Percentiles rank a stretch among this genome's conserved stretches.
These are phyloP conservation scores for Cladophialophora exuberans DNA, from an alignment of 2,329 filamentous ascomycete species.

Conservation along the genomic window DNA sequence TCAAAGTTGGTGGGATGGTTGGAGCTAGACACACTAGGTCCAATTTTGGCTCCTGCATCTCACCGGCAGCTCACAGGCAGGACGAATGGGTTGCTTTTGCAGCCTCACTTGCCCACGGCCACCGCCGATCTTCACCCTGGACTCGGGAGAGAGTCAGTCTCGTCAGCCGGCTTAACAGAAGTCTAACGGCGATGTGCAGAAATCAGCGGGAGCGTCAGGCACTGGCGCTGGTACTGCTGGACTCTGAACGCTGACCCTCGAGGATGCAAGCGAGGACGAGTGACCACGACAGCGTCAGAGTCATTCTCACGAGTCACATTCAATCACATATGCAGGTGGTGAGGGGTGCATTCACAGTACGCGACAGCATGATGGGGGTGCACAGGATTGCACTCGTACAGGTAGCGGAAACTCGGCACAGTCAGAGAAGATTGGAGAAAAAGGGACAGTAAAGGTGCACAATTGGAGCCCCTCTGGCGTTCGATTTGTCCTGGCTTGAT, in stretches of 20 bases:
- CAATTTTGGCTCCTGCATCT: background rate
- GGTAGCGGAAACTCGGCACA: slow-evolving; percentile 26
- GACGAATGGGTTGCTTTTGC: background rate
- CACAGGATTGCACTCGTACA: background rate
- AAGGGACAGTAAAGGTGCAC: background rate
- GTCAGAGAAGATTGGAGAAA: slow-evolving; percentile 6
- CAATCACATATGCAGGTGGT: no score
- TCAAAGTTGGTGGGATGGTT: background rate
- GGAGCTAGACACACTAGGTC: background rate
- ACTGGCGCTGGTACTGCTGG: no score
- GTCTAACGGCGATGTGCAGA: no score
- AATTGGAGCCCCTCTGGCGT: background rate
- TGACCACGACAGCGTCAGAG: no score
- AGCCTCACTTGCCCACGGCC: background rate
- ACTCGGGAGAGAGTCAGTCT: no score
- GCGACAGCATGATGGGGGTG: background rate
- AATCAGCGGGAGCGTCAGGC: no score
- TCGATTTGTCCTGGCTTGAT: slow-evolving; percentile 23
- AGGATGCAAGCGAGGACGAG: no score
- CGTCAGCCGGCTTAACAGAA: no score
- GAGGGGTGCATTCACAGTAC: no score
- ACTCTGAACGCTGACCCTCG: no score
- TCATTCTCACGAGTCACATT: no score
- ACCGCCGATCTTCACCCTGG: no score
- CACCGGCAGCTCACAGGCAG: background rate